These are phyloP conservation scores for Petunia hybrid DNA, from an alignment of 305 asterid genomes.

Conservation along the genomic window DNA sequence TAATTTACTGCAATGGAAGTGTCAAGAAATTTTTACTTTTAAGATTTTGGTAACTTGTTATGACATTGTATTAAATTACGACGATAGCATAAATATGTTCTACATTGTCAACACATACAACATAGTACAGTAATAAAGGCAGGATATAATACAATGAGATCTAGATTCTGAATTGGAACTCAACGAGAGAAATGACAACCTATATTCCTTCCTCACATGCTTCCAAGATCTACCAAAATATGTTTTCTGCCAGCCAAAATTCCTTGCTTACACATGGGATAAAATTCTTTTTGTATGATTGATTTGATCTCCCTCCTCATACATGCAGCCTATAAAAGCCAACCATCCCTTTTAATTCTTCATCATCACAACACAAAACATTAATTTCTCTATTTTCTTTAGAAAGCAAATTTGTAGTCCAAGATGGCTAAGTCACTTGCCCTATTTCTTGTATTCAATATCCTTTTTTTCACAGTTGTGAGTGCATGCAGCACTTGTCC, in stretches of 20 bases:
- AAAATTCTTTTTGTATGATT: not conserved
- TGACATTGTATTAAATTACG: not conserved
- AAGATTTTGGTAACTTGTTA: no score
- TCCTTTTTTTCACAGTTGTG: slow-evolving; percentile 40
- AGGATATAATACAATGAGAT: not conserved
- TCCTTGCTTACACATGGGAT: not conserved
- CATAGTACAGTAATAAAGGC: no score
- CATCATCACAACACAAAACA: slow-evolving; percentile 8
- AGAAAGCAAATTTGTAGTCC: not conserved
- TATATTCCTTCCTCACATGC: not conserved
- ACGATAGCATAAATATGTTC: no score
- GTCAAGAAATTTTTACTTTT: no score
- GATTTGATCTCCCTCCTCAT: not conserved
- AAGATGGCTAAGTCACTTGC: slow-evolving; percentile 34
- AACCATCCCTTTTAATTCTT: not conserved
- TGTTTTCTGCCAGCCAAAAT: slow-evolving; percentile 2
- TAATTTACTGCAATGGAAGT: no score
- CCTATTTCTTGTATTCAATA: slow-evolving; percentile 35
- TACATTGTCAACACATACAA: not conserved
- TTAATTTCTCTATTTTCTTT: not conserved
- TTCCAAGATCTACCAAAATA: slow-evolving; percentile 22
- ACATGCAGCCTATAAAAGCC: slow-evolving; percentile 12
- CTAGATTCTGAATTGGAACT: not conserved
- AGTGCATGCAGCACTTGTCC: slow-evolving; percentile 43
- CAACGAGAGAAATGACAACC: not conserved